A percentile compares a stretch with the other conserved stretches of the same genome.
These are phyloP conservation scores for Podospora comata DNA, from an alignment of 495 filamentous ascomycete genomes.

Conservation along the genomic window DNA sequence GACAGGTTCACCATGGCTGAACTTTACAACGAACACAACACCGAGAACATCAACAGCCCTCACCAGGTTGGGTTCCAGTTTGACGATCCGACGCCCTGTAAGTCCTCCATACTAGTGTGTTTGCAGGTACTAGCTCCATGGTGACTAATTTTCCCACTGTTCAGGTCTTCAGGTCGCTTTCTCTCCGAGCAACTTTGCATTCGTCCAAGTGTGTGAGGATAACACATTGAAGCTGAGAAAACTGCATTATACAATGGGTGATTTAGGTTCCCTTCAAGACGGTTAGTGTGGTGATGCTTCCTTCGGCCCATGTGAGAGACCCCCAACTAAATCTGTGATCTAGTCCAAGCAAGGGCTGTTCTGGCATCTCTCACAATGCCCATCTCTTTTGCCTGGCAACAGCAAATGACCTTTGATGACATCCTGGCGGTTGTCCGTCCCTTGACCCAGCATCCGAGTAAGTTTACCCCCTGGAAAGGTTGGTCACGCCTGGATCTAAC, in stretches of 20 bases:
- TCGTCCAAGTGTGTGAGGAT: slow-evolving; percentile 62
- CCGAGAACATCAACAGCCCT: slow-evolving; percentile 61
- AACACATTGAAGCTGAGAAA: slow-evolving; percentile 60
- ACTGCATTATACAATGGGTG: slow-evolving; percentile 54
- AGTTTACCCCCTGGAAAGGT: slow-evolving; percentile 8
- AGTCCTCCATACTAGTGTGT: slow-evolving; percentile 20
- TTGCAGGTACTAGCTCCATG: slow-evolving; percentile 25
- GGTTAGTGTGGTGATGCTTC: slow-evolving; percentile 33
- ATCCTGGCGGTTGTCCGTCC: slow-evolving; percentile 63
- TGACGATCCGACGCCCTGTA: slow-evolving; percentile 48
- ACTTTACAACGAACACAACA: slow-evolving; percentile 59
- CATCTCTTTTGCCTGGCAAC: slow-evolving; percentile 47
- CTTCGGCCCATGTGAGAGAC: background rate
- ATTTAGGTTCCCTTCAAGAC: slow-evolving; percentile 39
- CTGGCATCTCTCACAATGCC: slow-evolving; percentile 40
- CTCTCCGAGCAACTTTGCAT: slow-evolving; percentile 70
- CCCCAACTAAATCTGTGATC: background rate
- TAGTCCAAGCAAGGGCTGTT: slow-evolving; percentile 41
- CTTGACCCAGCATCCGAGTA: slow-evolving; percentile 41
- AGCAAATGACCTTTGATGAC: slow-evolving; percentile 67
- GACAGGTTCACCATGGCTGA: slow-evolving; percentile 66
- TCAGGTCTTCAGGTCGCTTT: slow-evolving; percentile 64
- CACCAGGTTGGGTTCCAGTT: slow-evolving; percentile 74
- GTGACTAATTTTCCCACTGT: slow-evolving; percentile 14
- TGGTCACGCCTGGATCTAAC: background rate